phyloP scores from a whole-genome alignment of 345 rosid species.

The Barbarea vulgaris region DNA sequence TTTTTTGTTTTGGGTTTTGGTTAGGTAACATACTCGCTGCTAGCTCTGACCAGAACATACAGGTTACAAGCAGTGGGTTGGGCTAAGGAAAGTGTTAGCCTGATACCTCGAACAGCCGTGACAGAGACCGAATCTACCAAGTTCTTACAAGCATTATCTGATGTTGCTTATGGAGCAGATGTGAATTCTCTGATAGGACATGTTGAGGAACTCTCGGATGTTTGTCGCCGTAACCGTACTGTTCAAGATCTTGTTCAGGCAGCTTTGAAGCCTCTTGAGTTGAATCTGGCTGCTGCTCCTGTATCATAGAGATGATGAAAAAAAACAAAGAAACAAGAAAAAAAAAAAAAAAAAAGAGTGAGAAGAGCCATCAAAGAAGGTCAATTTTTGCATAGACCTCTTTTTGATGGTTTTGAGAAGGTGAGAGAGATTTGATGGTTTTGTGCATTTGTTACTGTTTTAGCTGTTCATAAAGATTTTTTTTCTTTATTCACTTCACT shows the following conservation, averaged over 20 bases:
- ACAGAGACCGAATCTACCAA: conserved; percentile 73
- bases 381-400: conserved; percentile 57
- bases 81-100: conserved; percentile 67
- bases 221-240: conserved; percentile 88
- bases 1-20: background rate
- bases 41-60: conserved; percentile 73
- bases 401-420: conserved; percentile 30
- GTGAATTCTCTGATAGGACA: conserved; percentile 64
- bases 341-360: background rate
- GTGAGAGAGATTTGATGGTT: conserved; percentile 32
- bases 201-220: conserved; percentile 85
- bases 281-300: conserved; percentile 53
- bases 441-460: conserved; percentile 27
- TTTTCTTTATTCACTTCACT: background rate
- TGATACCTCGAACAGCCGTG: conserved; percentile 77
- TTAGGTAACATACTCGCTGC: conserved; percentile 78
- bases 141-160: conserved; percentile 71
- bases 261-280: conserved; percentile 81
- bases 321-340: conserved; percentile 19
- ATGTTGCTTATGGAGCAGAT: conserved; percentile 75
- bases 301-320: conserved; percentile 49
- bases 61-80: conserved; percentile 69
- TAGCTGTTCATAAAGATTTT: conserved; percentile 30
- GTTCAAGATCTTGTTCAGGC: conserved; percentile 95
- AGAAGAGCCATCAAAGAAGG: conserved; percentile 31